These are phyloP conservation scores for Metschnikowia lochheadii DNA, from an alignment of 805 yeast species.

Conservation along the genomic window DNA sequence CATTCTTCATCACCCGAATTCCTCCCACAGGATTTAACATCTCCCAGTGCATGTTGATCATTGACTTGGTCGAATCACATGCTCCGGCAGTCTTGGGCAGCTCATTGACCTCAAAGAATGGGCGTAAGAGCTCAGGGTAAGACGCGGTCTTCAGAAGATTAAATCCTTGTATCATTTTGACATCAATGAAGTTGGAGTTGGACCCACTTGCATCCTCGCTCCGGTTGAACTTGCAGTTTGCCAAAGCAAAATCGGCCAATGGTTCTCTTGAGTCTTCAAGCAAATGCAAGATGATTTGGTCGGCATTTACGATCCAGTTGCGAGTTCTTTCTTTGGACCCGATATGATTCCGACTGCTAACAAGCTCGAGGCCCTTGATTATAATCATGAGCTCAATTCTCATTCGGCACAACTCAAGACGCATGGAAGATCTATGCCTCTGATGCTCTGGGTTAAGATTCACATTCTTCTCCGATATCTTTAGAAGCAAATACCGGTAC, in stretches of 20 bases:
- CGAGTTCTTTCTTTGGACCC: conserved; percentile 9
- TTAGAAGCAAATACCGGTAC: conserved; percentile 34
- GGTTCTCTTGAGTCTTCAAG: conserved; percentile 57
- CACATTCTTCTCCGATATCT: conserved; percentile 33
- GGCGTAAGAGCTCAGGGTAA: conserved; percentile 69
- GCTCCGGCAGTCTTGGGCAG: conserved; percentile 8
- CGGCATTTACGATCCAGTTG: conserved; percentile 37
- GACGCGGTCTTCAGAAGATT: conserved; percentile 54
- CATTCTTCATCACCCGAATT: conserved; percentile 68
- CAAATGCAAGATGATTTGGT: conserved; percentile 68
- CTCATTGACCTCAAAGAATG: conserved; percentile 29
- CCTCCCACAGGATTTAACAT: conserved; percentile 88
- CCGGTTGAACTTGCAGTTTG: conserved; percentile 56
- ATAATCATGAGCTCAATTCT: conserved; percentile 32
- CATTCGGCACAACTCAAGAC: conserved; percentile 32
- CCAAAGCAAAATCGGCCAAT: conserved; percentile 66
- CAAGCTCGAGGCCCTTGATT: conserved; percentile 20
- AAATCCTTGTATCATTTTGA: conserved; percentile 64
- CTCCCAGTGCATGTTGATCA: conserved; percentile 54
- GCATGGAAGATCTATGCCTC: conserved; percentile 21
- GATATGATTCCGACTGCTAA: conserved; percentile 8
- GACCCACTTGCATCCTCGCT: conserved; percentile 63
- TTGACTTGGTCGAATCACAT: conserved; percentile 17
- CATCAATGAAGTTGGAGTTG: conserved; percentile 54
- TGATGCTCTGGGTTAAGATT: conserved; percentile 20